These are phyloP conservation scores for Suhomyces choctaworum DNA, from an alignment of 1,139 yeast species.

Conservation along the genomic window DNA sequence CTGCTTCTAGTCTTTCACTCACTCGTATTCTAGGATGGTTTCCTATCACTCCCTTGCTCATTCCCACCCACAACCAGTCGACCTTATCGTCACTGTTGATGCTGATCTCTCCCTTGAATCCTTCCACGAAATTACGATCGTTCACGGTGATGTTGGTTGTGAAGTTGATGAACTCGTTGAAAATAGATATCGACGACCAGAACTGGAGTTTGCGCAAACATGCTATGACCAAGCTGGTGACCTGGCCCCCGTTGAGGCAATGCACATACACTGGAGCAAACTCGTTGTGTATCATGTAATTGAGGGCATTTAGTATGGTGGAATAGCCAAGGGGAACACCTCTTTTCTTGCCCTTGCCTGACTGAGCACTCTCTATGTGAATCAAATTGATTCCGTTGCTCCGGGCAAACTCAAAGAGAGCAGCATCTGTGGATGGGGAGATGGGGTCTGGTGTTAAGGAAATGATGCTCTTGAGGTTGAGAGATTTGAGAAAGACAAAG, in stretches of 20 bases:
- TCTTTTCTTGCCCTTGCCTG: conserved; percentile 75
- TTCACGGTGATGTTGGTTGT: conserved; percentile 79
- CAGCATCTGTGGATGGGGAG: conserved; percentile 51
- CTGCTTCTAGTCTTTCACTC: conserved; percentile 19
- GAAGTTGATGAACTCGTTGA: conserved; percentile 79
- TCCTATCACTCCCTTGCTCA: conserved; percentile 56
- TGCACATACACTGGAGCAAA: conserved; percentile 78
- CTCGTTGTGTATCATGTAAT: conserved; percentile 57
- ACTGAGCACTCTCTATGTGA: conserved; percentile 65
- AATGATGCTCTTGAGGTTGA: conserved; percentile 69
- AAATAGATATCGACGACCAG: conserved; percentile 89
- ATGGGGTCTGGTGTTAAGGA: conserved; percentile 80
- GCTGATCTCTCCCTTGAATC: conserved; percentile 64
- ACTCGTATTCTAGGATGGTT: conserved; percentile 45
- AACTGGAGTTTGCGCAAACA: conserved; percentile 79
- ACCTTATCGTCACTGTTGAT: conserved; percentile 53
- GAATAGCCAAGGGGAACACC: conserved; percentile 76
- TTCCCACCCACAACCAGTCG: conserved; percentile 76
- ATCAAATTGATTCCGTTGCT: conserved; percentile 50
- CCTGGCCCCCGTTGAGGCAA: conserved; percentile 88
- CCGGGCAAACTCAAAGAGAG: conserved; percentile 51
- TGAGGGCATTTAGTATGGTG: conserved; percentile 58
- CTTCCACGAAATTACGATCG: conserved; percentile 81
- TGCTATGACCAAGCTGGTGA: conserved; percentile 80
- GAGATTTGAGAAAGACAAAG: conserved; percentile 65